These are phyloP conservation scores for Seminavis robusta DNA, from an alignment of 108 stramenopile species.

Conservation along the genomic window DNA sequence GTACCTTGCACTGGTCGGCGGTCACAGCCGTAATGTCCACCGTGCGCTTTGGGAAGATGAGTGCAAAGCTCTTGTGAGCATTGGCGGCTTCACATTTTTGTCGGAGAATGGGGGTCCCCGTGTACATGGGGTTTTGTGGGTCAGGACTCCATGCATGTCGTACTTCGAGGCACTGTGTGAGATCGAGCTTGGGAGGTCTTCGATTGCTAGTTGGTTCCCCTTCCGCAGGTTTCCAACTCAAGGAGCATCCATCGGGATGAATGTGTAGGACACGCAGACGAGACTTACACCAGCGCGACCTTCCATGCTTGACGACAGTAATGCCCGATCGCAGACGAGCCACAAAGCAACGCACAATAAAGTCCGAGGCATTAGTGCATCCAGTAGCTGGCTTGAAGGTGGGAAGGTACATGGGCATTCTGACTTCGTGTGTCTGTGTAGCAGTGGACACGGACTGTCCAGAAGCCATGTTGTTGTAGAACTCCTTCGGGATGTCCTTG, in stretches of 20 bases:
- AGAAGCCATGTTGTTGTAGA: slow-evolving; percentile 34
- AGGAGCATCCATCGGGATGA: slow-evolving; percentile 79
- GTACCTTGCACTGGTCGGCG: slow-evolving; percentile 89
- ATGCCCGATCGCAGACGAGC: slow-evolving; percentile 79
- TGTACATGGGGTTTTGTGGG: slow-evolving; percentile 88
- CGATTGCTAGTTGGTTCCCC: slow-evolving; percentile 75
- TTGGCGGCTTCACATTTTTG: slow-evolving; percentile 91
- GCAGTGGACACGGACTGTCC: slow-evolving; percentile 70
- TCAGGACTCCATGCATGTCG: slow-evolving; percentile 90
- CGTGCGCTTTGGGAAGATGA: slow-evolving; percentile 83
- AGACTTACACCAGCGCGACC: slow-evolving; percentile 86
- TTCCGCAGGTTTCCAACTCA: slow-evolving; percentile 84
- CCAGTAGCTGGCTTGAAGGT: slow-evolving; percentile 90
- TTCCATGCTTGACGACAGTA: slow-evolving; percentile 87
- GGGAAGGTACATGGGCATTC: slow-evolving; percentile 84
- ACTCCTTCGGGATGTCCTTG: slow-evolving; percentile 6
- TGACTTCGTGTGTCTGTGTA: slow-evolving; percentile 84
- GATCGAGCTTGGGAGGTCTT: slow-evolving; percentile 81
- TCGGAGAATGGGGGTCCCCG: slow-evolving; percentile 81
- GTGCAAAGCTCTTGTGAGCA: slow-evolving; percentile 84
- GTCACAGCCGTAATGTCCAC: slow-evolving; percentile 90
- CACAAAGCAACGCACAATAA: slow-evolving; percentile 90
- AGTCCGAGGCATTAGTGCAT: slow-evolving; percentile 90
- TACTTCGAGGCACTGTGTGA: slow-evolving; percentile 78
- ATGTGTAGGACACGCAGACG: slow-evolving; percentile 82